phyloP scores from a whole-genome alignment of 176 grass and related monocot genomes.

The Secale cereale region DNA sequence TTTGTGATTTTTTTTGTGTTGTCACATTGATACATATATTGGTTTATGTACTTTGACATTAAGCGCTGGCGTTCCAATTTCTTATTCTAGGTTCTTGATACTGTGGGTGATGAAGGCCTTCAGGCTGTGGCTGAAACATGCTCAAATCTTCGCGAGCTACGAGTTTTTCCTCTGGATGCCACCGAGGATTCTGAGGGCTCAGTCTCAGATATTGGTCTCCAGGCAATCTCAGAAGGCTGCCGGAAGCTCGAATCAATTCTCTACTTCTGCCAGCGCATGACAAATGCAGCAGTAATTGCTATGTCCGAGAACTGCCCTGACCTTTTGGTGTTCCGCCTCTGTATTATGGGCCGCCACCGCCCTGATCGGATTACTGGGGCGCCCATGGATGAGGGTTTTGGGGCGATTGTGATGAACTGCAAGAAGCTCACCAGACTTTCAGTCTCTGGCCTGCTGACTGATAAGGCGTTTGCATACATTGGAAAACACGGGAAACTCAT shows the following conservation, averaged over 20 bases:
- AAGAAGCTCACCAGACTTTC: slow-evolving; percentile 81
- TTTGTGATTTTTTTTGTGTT: neutral
- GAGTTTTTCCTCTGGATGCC: slow-evolving; percentile 72
- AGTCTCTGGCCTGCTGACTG: slow-evolving; percentile 83
- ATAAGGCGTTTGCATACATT: slow-evolving; percentile 76
- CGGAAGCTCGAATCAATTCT: slow-evolving; percentile 72
- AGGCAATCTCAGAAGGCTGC: slow-evolving; percentile 77
- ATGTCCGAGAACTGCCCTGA: slow-evolving; percentile 75
- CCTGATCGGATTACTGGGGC: slow-evolving; percentile 57
- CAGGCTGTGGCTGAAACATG: slow-evolving; percentile 69
- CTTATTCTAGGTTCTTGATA: slow-evolving; percentile 68
- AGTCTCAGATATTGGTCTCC: slow-evolving; percentile 67
- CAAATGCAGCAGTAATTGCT: slow-evolving; percentile 66
- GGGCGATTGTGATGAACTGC: slow-evolving; percentile 82
- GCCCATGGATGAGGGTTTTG: slow-evolving; percentile 88
- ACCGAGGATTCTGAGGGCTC: slow-evolving; percentile 65
- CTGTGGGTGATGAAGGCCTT: slow-evolving; percentile 79
- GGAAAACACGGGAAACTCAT: slow-evolving; percentile 62
- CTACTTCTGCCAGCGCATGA: slow-evolving; percentile 87
- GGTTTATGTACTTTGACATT: neutral
- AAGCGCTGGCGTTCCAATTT: slow-evolving; percentile 13
- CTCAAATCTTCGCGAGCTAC: slow-evolving; percentile 58
- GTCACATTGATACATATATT: neutral
- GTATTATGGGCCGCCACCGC: slow-evolving; percentile 71
- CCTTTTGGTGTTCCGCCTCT: slow-evolving; percentile 86